These are phyloP conservation scores for Phyllosticta paracitricarpa DNA, from an alignment of 2,329 filamentous ascomycete species.

Conservation along the genomic window DNA sequence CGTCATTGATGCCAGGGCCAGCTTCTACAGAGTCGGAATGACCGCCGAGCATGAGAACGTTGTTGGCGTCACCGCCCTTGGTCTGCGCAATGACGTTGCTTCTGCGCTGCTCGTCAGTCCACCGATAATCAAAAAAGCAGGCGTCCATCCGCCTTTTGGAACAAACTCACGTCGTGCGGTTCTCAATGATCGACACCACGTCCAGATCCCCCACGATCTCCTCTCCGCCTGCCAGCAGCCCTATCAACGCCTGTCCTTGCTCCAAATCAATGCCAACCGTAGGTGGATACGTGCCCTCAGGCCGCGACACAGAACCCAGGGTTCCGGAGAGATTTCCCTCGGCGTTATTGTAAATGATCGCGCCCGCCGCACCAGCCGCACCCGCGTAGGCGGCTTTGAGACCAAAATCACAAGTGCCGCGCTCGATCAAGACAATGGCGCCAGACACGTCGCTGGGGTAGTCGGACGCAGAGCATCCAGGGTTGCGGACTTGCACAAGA, in stretches of 20 bases:
- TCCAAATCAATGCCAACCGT: constrained; percentile 56
- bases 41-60: constrained; percentile 26
- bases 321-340: constrained; percentile 52
- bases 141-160: background rate
- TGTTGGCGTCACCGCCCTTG: constrained; percentile 26
- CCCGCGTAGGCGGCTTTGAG: constrained; percentile 60
- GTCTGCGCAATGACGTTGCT: constrained; percentile 28
- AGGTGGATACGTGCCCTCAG: constrained; percentile 47
- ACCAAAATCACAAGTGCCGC: constrained; percentile 63
- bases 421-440: constrained; percentile 59
- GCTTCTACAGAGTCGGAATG: constrained; percentile 28
- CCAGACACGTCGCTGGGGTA: constrained; percentile 50
- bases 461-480: constrained; percentile 55
- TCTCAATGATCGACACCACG: constrained; percentile 37
- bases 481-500: constrained; percentile 49
- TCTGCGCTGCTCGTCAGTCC: background rate
- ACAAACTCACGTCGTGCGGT: constrained; percentile 32
- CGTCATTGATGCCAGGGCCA: constrained; percentile 33
- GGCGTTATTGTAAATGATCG: constrained; percentile 66
- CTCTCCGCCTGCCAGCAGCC: constrained; percentile 40
- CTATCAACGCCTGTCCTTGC: constrained; percentile 48
- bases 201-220: constrained; percentile 29
- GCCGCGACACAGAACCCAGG: constrained; percentile 51
- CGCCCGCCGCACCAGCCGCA: constrained; percentile 58
- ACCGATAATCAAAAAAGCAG: background rate